phyloP scores from a whole-genome alignment of 1,139 yeast genomes.

The Pichia sp. region DNA sequence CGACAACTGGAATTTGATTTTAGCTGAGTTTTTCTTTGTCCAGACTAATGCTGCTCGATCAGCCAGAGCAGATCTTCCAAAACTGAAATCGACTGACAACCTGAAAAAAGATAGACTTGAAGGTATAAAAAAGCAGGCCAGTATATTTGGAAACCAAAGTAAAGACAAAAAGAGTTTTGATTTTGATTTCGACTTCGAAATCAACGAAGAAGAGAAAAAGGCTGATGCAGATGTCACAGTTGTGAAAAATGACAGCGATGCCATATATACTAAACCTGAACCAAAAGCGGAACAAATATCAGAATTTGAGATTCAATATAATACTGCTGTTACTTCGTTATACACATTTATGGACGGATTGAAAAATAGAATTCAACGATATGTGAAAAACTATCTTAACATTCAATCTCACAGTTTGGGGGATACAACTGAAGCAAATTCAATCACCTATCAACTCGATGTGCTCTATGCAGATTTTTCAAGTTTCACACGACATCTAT shows the following conservation, averaged over 20 bases:
- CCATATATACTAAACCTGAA: slow-evolving; percentile 2
- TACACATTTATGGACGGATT: slow-evolving; percentile 18
- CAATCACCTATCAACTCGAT: slow-evolving; percentile 4
- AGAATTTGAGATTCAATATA: slow-evolving; percentile 6
- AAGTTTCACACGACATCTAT: slow-evolving; percentile 19
- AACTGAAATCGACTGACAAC: slow-evolving; percentile 29
- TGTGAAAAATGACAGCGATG: slow-evolving; percentile 9
- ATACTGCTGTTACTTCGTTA: background rate
- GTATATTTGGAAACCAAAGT: slow-evolving; percentile 20
- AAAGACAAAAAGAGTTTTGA: slow-evolving; percentile 11
- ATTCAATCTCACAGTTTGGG: background rate
- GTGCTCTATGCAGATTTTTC: slow-evolving; percentile 2
- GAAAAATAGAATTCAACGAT: slow-evolving; percentile 25
- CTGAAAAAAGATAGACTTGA: slow-evolving; percentile 8
- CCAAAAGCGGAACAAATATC: slow-evolving; percentile 5
- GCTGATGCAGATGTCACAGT: slow-evolving; percentile 12
- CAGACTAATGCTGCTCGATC: slow-evolving; percentile 45
- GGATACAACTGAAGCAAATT: background rate
- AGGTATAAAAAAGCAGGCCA: slow-evolving; percentile 12
- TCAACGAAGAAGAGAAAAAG: background rate
- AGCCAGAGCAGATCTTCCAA: slow-evolving; percentile 33
- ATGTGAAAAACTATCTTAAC: background rate
- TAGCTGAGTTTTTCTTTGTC: slow-evolving; percentile 56
- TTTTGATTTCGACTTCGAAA: slow-evolving; percentile 11
- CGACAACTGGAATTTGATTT: slow-evolving; percentile 48